Evolutionary conservation across 2,329 filamentous ascomycete genomes (phyloP), one percentile per base, ranked within the genome.

Genomic region (Mariannaea sp.): DNA sequence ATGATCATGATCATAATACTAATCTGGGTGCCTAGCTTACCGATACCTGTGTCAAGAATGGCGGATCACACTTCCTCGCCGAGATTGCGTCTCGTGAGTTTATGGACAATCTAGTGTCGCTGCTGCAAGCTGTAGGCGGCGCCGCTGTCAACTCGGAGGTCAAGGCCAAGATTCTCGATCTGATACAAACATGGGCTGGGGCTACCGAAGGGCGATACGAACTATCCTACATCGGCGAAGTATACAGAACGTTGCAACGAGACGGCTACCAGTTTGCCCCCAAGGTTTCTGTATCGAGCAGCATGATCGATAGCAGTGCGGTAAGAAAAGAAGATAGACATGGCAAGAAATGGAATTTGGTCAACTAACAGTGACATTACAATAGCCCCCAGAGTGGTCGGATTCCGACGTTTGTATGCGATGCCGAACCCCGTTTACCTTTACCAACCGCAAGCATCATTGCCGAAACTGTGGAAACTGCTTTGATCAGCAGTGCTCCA

Each of bases 361-460:
- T 14, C 19, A 30, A 49, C 57, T 64, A 32, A 56, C 49, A 20
- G 49, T 49, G 7, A 39, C n/a, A n/a, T 13, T 20, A 10, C 22
- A 14, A 27, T 19, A 96, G 87, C 94, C 94, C 8, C 94, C 94
- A 0, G 94, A 99, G 74, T 99, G 94, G 94, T 86, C 87, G 44
- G 94, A 99, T 74, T 97, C 93, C 9, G 94, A 99, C 67, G 93
- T 99, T 26, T 99, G 94, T 72, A 97, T 99, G 92, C 88, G 94
- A 69, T 99, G 94, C 72, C 86, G 94, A 63, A 97, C 93, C 10
- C 76, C 91, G 14, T 99, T 99, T 67, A 97, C 91, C 41, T 97
- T 99, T 69, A 99, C 93, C 50, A 99, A 99, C 72, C 87, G 94
- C 67, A 99, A 97, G 71, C 94, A 99, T 70, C 94, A 99, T 72